Percentiles rank a stretch among this genome's conserved stretches.
phyloP scores from a whole-genome alignment of 2,329 filamentous ascomycete species.

The Corynespora cassiicola region DNA sequence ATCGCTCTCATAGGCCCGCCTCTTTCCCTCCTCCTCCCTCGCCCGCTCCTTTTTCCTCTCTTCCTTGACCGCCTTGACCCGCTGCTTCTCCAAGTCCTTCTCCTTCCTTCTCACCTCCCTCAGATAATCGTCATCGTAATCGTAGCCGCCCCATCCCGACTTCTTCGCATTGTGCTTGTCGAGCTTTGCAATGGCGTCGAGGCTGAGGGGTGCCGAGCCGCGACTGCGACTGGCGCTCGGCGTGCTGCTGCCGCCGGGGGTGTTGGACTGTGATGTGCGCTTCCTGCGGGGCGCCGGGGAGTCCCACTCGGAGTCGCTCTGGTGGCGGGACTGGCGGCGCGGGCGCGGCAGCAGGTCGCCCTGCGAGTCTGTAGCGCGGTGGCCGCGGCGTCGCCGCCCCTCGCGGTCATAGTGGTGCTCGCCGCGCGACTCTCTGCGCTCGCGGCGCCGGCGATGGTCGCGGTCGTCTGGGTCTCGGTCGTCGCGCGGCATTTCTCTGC shows the following conservation, averaged over 20 bases:
- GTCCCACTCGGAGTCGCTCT: slow-evolving; percentile 41
- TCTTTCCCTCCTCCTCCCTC: slow-evolving; percentile 44
- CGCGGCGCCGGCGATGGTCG: slow-evolving; percentile 30
- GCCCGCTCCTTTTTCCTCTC: slow-evolving; percentile 29
- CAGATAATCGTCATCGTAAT: slow-evolving; percentile 48
- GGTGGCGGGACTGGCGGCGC: slow-evolving; percentile 22
- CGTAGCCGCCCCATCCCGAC: slow-evolving; percentile 49
- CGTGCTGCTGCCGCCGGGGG: slow-evolving; percentile 22
- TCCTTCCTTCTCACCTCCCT: slow-evolving; percentile 45
- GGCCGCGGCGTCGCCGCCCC: slow-evolving; percentile 38
- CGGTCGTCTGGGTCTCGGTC: slow-evolving; percentile 31
- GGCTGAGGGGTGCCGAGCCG: slow-evolving; percentile 50
- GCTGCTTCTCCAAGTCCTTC: slow-evolving; percentile 40
- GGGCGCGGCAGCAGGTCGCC: slow-evolving; percentile 42
- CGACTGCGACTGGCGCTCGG: slow-evolving; percentile 26
- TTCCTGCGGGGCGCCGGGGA: slow-evolving; percentile 29
- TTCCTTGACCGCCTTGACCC: slow-evolving; percentile 40
- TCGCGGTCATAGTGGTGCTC: slow-evolving; percentile 33
- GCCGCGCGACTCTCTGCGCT: slow-evolving; percentile 34
- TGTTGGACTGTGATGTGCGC: slow-evolving; percentile 21
- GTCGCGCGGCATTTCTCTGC: slow-evolving; percentile 28
- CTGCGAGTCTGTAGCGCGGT: slow-evolving; percentile 48
- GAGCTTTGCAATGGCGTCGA: slow-evolving; percentile 69
- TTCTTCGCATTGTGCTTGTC: slow-evolving; percentile 67
- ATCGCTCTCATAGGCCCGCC: slow-evolving; percentile 27